Base-by-base conservation (phyloP, 768 basidiomycete genomes). In the Mycena chlorophos region DNA sequence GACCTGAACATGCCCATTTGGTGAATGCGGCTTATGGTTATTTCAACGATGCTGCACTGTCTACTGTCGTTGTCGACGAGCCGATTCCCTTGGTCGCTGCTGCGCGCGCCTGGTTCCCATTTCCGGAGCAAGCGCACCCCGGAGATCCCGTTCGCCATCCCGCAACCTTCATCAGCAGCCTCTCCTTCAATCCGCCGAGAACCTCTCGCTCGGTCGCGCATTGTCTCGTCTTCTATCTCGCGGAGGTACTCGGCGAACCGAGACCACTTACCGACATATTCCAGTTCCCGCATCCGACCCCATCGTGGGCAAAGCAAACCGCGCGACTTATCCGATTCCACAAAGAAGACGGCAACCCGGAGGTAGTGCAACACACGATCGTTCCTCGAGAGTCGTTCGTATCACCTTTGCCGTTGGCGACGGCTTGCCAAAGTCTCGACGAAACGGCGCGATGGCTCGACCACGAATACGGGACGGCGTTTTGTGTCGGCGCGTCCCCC, bases 281-380 rank as follows among this genome's bases (percentile, higher is more conserved):
- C 55, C 54, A 62, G 5, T 79, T 78, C 46, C 46, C 51, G 53
- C 71, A 71, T 0, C 28, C 60, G 14, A 31, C 69, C 1, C 73
- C 75, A 2, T n/a, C 57, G 3, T 79, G 78, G 78, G 69, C 71
- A 1, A 57, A 66, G 3, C 66, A 71, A 29, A 65, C 70, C 26
- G 77, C 73, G 1, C 68, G 75, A 52, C 67, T 78, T 1, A 72
- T 78, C 29, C 66, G 72, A 14, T 48, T 75, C 1, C 65, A 74
- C n/a, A 10, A 10, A 37, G 34, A 37, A 10, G 34, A 37, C 34
- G 34, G n/a, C 34, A 37, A n/a, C 34, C 10, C 10, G 34, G 31
- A 34, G 10, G 20, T 8, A 20, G 40, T 43, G 10, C 20, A 19
- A 8, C 40, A 43, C 20, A 10, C 20, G 12, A 20, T 12, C 20